A percentile compares a stretch with the other conserved stretches of the same genome.
Evolutionary conservation across 129 eudicot species (phyloP).

Genomic region (Logfia minima): DNA sequence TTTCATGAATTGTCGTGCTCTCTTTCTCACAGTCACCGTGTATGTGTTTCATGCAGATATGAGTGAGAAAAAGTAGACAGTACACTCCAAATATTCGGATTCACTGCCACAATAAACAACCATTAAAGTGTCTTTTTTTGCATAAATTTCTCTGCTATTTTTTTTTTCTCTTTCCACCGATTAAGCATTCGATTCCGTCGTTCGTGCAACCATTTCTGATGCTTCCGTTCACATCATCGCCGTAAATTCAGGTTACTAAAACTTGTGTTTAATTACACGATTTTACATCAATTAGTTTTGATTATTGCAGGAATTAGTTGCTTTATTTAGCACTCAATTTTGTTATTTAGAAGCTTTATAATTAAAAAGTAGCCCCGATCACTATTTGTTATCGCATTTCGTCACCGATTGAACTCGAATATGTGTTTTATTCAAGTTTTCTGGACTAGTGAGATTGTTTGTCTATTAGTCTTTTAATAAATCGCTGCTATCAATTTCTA

Average conservation of each 20-base stretch:
- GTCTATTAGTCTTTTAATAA: no score
- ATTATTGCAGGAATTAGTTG: not conserved
- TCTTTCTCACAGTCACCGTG: no score
- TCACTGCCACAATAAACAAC: constrained; percentile 18
- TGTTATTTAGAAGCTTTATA: not conserved
- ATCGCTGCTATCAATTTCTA: not conserved
- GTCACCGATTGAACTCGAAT: not conserved
- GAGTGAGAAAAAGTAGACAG: constrained; percentile 35
- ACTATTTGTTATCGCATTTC: not conserved
- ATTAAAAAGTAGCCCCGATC: not conserved
- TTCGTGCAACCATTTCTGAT: constrained; percentile 17
- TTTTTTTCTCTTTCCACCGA: constrained; percentile 21
- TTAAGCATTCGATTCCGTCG: constrained; percentile 8
- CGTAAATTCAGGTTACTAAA: constrained; percentile 19
- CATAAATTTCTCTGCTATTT: constrained; percentile 11
- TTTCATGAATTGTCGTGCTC: not conserved
- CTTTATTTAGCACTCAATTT: not conserved
- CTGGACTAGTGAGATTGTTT: not conserved
- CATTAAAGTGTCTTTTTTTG: constrained; percentile 25
- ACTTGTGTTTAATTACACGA: not conserved
- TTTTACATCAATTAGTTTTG: constrained; percentile 3
- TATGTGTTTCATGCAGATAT: constrained; percentile 39
- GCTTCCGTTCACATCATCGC: constrained; percentile 22
- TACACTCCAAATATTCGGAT: constrained; percentile 32
- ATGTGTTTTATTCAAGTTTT: not conserved